Base-by-base conservation (phyloP, 305 asterid genomes). In the Rubia balearica region DNA sequence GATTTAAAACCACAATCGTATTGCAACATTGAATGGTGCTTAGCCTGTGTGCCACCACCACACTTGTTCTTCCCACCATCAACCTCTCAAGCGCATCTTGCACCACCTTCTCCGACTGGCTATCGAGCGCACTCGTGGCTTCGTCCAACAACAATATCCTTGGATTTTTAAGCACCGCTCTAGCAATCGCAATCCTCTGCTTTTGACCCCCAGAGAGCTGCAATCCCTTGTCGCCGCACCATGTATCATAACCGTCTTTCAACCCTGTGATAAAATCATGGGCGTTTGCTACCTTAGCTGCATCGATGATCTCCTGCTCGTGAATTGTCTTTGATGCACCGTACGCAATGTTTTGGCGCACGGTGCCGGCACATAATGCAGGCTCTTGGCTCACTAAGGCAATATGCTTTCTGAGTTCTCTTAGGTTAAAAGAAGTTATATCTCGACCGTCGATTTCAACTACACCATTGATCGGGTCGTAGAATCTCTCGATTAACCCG, bases 301-400 rank as follows among this genome's bases (percentile, higher is more conserved):
- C 98, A 73, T 81, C 91, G 1, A 89, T 75, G 27, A 86, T 71
- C 85, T 93, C 97, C 0, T 79, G 70, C 68, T 91, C 97, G 0
- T 17, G 70, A 77, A 1, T 68, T 48, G 0, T 77, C 84, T 6
- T 72, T 0, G 86, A 79, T 8, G 90, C 89, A 38, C 97, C 98
- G 42, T 89, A 91, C 0, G 65, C 46, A 4, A 93, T 91, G 62
- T 93, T 93, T 57, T 93, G 73, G 4, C 86, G 77, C 24, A 93
- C 79, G 66, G 89, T 89, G 17, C 96, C 96, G 0, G 91, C 90
- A 59, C 89, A 89, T 40, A 93, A 64, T 0, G 95, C 78, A 0
- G 98, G 98, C 77, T 93, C 98, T 72, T 93, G 96, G 51, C 96
- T 89, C 3, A 93, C 98, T 0, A 93, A 87, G 5, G 96, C 96